Conservation (phyloP, 306 rosid genomes). For the Prunus salicina region DNA sequence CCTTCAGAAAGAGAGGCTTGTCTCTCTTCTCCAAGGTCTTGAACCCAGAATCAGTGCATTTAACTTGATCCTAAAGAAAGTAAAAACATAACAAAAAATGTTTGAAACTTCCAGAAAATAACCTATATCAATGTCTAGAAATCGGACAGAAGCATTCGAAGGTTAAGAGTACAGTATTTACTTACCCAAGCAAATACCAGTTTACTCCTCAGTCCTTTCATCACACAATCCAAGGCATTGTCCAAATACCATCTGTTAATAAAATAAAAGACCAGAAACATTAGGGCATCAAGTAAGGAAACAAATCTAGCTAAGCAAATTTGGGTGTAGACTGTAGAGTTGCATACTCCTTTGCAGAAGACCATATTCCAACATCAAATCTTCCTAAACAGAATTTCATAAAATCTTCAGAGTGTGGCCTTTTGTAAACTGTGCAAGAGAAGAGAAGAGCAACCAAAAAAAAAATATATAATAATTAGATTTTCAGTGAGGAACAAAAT, state of each 20-base stretch:
- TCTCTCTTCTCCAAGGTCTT: slow-evolving; percentile 21
- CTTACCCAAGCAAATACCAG: slow-evolving; percentile 36
- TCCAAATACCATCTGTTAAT: slow-evolving; percentile 24
- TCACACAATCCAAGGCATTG: slow-evolving; percentile 27
- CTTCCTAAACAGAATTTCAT: slow-evolving; percentile 38
- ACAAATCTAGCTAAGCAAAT: background rate
- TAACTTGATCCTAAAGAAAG: slow-evolving; percentile 19
- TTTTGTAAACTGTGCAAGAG: slow-evolving; percentile 19
- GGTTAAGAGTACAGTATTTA: background rate
- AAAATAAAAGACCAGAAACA: background rate
- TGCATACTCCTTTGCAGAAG: slow-evolving; percentile 39
- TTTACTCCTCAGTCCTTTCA: slow-evolving; percentile 14
- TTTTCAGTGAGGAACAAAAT: too few species aligned
- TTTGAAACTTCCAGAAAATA: too few species aligned
- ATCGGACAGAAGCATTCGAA: background rate
- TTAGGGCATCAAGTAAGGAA: too few species aligned
- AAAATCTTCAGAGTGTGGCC: slow-evolving; percentile 35
- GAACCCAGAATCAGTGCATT: slow-evolving; percentile 31
- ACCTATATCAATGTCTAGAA: background rate
- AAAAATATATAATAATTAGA: fast-evolving
- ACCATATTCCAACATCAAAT: slow-evolving; percentile 47
- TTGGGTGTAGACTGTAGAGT: background rate
- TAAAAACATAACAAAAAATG: background rate
- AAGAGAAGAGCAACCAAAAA: too few species aligned
- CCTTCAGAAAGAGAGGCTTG: slow-evolving; percentile 33